A percentile compares a stretch with the other conserved stretches of the same genome.
Conservation (phyloP, 2,329 filamentous ascomycete species). For the Catunica adiposa region DNA sequence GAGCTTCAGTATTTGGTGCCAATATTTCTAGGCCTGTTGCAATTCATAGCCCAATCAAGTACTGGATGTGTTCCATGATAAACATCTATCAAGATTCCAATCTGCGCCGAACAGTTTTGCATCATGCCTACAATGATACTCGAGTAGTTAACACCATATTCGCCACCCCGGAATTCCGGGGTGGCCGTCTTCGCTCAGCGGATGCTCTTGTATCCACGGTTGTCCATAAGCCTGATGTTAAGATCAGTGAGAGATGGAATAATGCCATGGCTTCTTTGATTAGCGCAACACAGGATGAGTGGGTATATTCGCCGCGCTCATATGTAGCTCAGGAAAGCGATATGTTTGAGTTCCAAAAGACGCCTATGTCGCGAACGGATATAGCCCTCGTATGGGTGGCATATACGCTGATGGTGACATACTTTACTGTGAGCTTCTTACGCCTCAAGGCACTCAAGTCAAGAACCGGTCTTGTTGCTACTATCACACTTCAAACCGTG, state of each 20-base stretch:
- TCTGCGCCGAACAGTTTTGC: constrained; percentile 44
- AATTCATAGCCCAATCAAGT: constrained; percentile 63
- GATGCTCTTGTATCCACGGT: constrained; percentile 67
- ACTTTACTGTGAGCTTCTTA: constrained; percentile 50
- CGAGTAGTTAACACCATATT: background rate
- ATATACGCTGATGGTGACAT: constrained; percentile 46
- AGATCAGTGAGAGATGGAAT: constrained; percentile 49
- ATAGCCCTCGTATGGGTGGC: constrained; percentile 45
- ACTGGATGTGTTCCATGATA: constrained; percentile 54
- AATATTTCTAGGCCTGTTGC: constrained; percentile 24
- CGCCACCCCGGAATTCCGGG: background rate
- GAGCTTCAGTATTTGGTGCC: constrained; percentile 34
- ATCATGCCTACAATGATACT: background rate
- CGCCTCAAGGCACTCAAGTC: constrained; percentile 62
- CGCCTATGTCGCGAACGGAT: constrained; percentile 53
- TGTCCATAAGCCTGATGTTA: constrained; percentile 49
- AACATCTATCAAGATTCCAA: constrained; percentile 43
- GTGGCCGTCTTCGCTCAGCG: constrained; percentile 31
- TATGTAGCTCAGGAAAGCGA: constrained; percentile 38
- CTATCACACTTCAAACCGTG: constrained; percentile 51
- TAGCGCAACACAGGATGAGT: constrained; percentile 32
- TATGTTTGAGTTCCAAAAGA: constrained; percentile 65
- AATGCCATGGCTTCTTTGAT: constrained; percentile 38
- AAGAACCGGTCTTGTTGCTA: constrained; percentile 52
- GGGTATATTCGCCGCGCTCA: constrained; percentile 48